Evolutionary conservation across 163 green algal genomes (phyloP).

Genomic region (Scenedesmus sp.): DNA sequence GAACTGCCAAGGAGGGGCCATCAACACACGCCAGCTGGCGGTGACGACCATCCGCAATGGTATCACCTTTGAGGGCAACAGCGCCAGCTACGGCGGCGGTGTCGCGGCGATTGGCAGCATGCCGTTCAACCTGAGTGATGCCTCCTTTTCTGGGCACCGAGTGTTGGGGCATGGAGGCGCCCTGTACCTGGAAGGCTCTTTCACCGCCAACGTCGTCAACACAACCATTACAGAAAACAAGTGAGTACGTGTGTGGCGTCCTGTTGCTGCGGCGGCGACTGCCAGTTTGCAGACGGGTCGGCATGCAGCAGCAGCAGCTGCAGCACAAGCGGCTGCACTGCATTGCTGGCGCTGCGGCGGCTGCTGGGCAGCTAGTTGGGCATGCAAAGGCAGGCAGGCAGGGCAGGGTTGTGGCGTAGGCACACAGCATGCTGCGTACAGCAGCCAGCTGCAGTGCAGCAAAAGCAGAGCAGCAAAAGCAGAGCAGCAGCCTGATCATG

Average conservation of each 20-base stretch:
- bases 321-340: neutral
- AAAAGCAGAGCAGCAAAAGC: too few species aligned
- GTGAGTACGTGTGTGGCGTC: neutral
- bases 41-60: neutral
- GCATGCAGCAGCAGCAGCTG: neutral
- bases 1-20: conserved; percentile 8
- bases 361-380: too few species aligned
- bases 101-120: neutral
- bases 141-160: neutral
- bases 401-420: too few species aligned
- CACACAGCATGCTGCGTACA: too few species aligned
- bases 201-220: neutral
- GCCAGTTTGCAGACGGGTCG: neutral
- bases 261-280: neutral
- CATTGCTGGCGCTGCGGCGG: too few species aligned
- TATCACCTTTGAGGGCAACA: neutral
- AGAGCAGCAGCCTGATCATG: too few species aligned
- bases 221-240: neutral
- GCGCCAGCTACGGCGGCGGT: neutral
- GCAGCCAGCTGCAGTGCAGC: too few species aligned
- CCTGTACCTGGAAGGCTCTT: neutral
- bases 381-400: too few species aligned
- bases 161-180: neutral
- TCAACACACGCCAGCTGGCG: conserved; percentile 1
- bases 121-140: neutral